Evolutionary conservation across 176 grass and related monocot genomes (phyloP).

Genomic region (Areca catechu): DNA sequence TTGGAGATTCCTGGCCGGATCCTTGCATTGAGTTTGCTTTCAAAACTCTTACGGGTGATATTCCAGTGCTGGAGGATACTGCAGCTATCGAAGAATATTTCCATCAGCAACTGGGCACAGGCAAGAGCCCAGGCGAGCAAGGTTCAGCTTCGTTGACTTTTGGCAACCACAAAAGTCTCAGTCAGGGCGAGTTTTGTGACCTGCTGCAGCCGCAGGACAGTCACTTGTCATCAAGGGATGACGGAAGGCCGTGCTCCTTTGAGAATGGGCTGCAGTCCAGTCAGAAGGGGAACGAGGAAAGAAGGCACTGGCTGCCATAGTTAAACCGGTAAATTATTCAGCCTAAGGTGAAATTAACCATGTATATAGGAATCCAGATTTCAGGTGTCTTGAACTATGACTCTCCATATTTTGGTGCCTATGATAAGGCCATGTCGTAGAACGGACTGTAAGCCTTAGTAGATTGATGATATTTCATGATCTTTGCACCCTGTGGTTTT

Average conservation of each 20-base stretch:
- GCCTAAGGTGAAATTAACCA: no score
- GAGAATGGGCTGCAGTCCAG: background rate
- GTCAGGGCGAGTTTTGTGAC: background rate
- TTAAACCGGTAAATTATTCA: no score
- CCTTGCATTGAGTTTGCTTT: slow-evolving; percentile 34
- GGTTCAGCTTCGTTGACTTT: no score
- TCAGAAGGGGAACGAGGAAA: background rate
- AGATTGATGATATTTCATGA: no score
- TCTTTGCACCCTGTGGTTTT: no score
- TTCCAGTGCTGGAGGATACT: slow-evolving; percentile 1
- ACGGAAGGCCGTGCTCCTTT: background rate
- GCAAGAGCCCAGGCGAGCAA: no score
- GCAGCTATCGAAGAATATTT: background rate
- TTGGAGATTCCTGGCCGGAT: slow-evolving; percentile 16
- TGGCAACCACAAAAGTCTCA: background rate
- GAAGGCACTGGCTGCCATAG: no score
- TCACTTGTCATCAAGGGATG: background rate
- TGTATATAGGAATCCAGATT: no score
- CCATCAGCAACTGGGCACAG: background rate
- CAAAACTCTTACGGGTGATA: slow-evolving; percentile 19
- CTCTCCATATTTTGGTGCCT: no score
- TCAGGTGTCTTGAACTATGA: no score
- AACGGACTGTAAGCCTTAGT: no score
- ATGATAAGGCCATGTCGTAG: no score
- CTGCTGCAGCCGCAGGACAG: background rate